Base-by-base conservation (phyloP, 495 filamentous ascomycete genomes). In the Aspergillus avenaceus region DNA sequence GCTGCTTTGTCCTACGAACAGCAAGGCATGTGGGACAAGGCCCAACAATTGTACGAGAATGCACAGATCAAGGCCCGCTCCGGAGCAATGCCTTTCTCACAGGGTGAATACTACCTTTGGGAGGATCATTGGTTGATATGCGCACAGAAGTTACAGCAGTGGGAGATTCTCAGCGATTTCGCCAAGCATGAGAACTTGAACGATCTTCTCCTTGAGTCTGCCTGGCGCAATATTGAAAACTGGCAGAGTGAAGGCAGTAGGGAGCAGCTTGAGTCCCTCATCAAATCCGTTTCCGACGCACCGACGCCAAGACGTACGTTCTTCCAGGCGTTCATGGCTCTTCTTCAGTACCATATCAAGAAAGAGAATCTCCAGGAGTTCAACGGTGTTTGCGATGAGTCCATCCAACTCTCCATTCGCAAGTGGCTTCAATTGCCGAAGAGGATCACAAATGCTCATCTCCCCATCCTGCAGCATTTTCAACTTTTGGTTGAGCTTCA, bases 181-280 rank as follows among this genome's bases (percentile, higher is more conserved):
- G 91, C 95, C n/a, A 97, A 97, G 66, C 92, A 97, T 51, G 95
- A 99, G 60, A 99, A 97, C 58, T 85, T 95, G 66, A 96, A 97
- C 63, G 95, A 99, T 60, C 82, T 99, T n/a, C 81, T 95, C 18
- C 71, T 99, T 14, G 95, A 99, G 64, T 86, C 91, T 42, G 89
- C 87, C 5, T 99, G 95, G 95, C 84, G 95, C 51, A 85, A 89
- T 49, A 85, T 89, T 49, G 95, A 97, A 26, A 88, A 86, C 62
- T 99, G 95, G 95, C 85, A 84, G 55, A 88, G 83, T 43, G 77
- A 82, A 47, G 84, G 89, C 41, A 86, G 91, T 55, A 84, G 90
- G 9, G 95, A 99, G 45, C 85, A 91, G 60, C 76, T 97, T 19
- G 91, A 96, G 59, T 84, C 81, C 46, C 78, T 96, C 43, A 90